Base-by-base conservation (phyloP, 139 green algal genomes). In the Chlamydomonas sp. region DNA sequence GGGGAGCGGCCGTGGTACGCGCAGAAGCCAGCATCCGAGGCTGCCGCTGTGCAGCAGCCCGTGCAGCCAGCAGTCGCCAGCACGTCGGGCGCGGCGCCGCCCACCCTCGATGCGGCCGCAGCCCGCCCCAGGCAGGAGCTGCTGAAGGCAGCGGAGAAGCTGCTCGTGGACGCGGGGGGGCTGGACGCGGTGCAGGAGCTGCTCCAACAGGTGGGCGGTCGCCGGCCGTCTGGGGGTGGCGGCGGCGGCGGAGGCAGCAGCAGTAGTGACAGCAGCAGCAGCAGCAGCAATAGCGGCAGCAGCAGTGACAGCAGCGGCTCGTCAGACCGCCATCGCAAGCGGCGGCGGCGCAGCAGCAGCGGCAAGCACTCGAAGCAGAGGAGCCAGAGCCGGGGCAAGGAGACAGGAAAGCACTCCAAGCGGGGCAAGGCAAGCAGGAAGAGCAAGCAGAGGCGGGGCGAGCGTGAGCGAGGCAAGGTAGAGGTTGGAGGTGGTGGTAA, bases 241-340 rank as follows among this genome's bases (percentile, higher is more conserved):
- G 47, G 60, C 22, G 26, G 30, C 54, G 22, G 39, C 38, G 2
- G 38, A 26, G 29, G 38, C n/a, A 70, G 64, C 47, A 61, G 47
- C 24, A 47, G n/a, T 64, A 22, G 26, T 13, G 13, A 16, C 20
- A n/a, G 30, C 28, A 61, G 38, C 43, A 71, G 66, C 48, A 72
- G 66, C 48, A 64, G 48, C 66, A 72, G 66, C 48, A 54, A 20
- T 37, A 34, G 48, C 48, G 36, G 48, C 30, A 72, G 66, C 48
- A 65, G 66, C 26, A 49, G 30, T n/a, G 39, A 38, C 39, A 62
- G 43, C 35, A 54, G 26, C 65, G 43, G 3, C n/a, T 35, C 63
- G 10, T 57, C n/a, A 34, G 35, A 60, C n/a, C 38, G 16, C 26
- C 13, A 64, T 13, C 26, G 10, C 57, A 64, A 64, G 60, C 30